phyloP scores from a whole-genome alignment of 176 grass and related monocot genomes.

The Avena sativa region DNA sequence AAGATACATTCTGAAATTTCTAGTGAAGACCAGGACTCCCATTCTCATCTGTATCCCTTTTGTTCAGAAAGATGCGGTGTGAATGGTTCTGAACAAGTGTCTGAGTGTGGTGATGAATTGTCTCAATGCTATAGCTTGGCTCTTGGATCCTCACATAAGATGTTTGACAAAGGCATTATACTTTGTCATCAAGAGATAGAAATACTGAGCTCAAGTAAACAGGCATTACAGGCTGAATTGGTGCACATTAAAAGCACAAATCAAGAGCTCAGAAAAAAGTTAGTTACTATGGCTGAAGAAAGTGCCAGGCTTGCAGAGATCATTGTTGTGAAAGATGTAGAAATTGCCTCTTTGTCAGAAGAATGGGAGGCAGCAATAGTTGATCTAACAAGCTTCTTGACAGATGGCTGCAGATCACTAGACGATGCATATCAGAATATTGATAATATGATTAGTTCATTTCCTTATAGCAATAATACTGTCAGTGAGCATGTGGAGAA shows the following conservation, averaged over 20 bases:
- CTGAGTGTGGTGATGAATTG: slow-evolving; percentile 27
- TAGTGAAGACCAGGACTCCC: slow-evolving; percentile 44
- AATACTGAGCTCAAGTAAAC: slow-evolving; percentile 36
- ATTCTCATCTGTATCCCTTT: slow-evolving; percentile 26
- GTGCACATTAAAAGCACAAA: slow-evolving; percentile 52
- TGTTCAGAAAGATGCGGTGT: slow-evolving; percentile 36
- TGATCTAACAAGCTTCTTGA: slow-evolving; percentile 81
- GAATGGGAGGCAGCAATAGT: slow-evolving; percentile 86
- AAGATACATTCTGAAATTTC: slow-evolving; percentile 47
- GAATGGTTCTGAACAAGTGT: slow-evolving; percentile 8
- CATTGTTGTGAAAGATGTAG: slow-evolving; percentile 67
- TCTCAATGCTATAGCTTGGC: slow-evolving; percentile 38
- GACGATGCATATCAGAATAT: slow-evolving; percentile 81
- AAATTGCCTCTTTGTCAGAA: slow-evolving; percentile 62
- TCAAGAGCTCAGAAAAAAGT: slow-evolving; percentile 53
- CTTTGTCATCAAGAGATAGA: slow-evolving; percentile 28
- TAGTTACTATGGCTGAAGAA: slow-evolving; percentile 65
- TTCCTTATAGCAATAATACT: slow-evolving; percentile 66
- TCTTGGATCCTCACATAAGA: slow-evolving; percentile 39
- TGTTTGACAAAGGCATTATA: slow-evolving; percentile 27
- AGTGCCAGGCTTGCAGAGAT: slow-evolving; percentile 61
- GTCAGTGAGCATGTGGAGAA: slow-evolving; percentile 76
- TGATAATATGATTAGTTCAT: slow-evolving; percentile 69
- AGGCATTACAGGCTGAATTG: slow-evolving; percentile 34
- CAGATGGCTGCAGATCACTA: slow-evolving; percentile 70